Conservation (phyloP, 176 grass and related monocot species). For the Leersia perrieri region DNA sequence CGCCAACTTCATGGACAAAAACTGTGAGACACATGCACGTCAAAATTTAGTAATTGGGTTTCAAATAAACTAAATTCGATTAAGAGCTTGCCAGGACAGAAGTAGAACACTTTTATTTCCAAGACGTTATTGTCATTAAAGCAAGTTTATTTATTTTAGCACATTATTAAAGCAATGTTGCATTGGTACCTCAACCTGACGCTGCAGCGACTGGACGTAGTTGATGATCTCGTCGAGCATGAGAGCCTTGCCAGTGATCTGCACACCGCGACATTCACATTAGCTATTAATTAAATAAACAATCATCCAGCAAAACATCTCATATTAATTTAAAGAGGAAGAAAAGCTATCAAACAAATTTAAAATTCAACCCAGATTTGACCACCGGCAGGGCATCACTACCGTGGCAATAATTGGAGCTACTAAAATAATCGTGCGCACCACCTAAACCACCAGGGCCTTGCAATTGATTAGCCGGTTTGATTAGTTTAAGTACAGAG, state of each 20-base stretch:
- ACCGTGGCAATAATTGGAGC: slow-evolving; percentile 32
- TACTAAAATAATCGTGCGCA: slow-evolving; percentile 25
- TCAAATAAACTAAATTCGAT: background rate
- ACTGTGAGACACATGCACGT: slow-evolving; percentile 41
- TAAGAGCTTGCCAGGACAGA: background rate
- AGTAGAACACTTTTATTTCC: background rate
- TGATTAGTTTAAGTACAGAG: background rate
- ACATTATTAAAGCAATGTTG: background rate
- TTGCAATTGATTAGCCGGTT: slow-evolving; percentile 12
- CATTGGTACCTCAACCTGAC: slow-evolving; percentile 56
- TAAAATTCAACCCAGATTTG: background rate
- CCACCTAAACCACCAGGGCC: slow-evolving; percentile 16
- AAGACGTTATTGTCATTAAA: background rate
- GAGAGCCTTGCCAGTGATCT: slow-evolving; percentile 74
- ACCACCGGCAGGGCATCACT: background rate
- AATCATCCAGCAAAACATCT: background rate
- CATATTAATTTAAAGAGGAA: background rate
- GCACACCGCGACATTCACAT: background rate
- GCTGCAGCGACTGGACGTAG: slow-evolving; percentile 79
- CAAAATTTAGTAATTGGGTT: background rate
- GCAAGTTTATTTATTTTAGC: background rate
- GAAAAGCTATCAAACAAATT: background rate
- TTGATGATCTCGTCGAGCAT: slow-evolving; percentile 89
- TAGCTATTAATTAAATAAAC: background rate
- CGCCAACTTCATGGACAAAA: slow-evolving; percentile 71